Base-by-base conservation (phyloP, 208 protist species). In the Blechomonas ayalai region DNA sequence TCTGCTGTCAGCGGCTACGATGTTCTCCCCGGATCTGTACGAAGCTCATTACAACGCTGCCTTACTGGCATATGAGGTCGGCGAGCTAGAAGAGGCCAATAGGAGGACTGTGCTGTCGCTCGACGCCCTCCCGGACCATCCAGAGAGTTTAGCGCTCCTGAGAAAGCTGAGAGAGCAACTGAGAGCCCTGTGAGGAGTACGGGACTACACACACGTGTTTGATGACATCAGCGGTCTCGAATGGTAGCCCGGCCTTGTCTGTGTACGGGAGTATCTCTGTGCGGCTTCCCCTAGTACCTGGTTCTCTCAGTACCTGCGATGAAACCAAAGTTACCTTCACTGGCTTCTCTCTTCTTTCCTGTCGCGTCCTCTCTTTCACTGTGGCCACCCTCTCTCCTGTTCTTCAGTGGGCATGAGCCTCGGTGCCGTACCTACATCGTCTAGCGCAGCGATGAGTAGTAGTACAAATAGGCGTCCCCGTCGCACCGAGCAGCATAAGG, bases 31-130 rank as follows among this genome's bases (percentile, higher is more conserved):
- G 23, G 58, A 76, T 38, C 65, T 96, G 49, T 66, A 74, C 28
- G 95, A 98, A 67, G 79, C 92, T 13, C 61, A 96, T 18, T 98
- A 96, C 72, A 97, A 98, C 62, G 46, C 55, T 18, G 95, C 74
- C 4, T 59, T 95, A 25, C 29, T 93, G 28, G 48, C 68, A 19
- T 96, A 73, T 39, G 37, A 71, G 39, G 51, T 59, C 5, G 90
- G 89, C 4, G 67, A 95, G 42, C 63, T 96, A n/a, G 86, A 95
- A 51, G 54, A 78, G 58, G 59, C 79, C 15, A 71, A 92, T 53
- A 65, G 63, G 28, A 53, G 75, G 38, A 54, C 81, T 20, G 60
- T 50, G 31, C 72, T 60, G 15, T 77, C 77, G 18, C 55, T 96
- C 13, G 80, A 94, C 26, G 66, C 52, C 3, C 73, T 63, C 46